Percentiles rank a stretch among this genome's conserved stretches.
Conservation (phyloP, 441 rosid species). For the Arabidopsis hybrid region DNA sequence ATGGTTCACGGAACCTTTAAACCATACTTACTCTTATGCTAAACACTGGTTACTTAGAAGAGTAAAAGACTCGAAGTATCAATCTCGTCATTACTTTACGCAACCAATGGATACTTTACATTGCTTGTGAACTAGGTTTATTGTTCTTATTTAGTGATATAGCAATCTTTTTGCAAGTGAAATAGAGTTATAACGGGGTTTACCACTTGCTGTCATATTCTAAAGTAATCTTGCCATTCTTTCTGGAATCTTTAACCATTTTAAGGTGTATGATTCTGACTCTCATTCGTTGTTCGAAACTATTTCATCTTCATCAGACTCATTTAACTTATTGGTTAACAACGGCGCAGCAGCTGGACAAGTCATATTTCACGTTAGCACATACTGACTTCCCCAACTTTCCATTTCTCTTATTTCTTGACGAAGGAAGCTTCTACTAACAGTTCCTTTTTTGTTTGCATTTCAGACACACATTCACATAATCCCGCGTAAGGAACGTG, state of each 20-base stretch:
- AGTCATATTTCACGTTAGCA: conserved; percentile 88
- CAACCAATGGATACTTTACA: conserved; percentile 6
- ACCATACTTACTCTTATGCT: too few species aligned
- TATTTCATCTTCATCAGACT: conserved; percentile 60
- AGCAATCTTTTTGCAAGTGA: neutral
- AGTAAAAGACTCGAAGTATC: neutral
- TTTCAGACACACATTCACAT: conserved; percentile 94
- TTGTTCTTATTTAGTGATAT: neutral
- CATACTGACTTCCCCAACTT: conserved; percentile 1
- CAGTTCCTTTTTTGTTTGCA: neutral
- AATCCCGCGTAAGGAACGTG: conserved; percentile 83
- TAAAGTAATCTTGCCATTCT: neutral
- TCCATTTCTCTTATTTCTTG: conserved; percentile 12
- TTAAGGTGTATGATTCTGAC: conserved; percentile 15
- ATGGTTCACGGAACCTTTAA: neutral
- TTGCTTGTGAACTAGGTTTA: conserved; percentile 18
- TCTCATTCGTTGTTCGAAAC: neutral
- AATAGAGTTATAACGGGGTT: neutral
- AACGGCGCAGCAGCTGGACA: conserved; percentile 97
- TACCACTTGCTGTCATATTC: neutral
- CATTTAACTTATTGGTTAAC: conserved; percentile 90
- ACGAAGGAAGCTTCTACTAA: conserved; percentile 1
- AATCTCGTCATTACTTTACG: neutral
- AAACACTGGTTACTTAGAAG: too few species aligned
- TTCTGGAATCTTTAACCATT: conserved; percentile 1